Conservation (phyloP, 257 asterid species). For the Nyctanthes arbortristis region DNA sequence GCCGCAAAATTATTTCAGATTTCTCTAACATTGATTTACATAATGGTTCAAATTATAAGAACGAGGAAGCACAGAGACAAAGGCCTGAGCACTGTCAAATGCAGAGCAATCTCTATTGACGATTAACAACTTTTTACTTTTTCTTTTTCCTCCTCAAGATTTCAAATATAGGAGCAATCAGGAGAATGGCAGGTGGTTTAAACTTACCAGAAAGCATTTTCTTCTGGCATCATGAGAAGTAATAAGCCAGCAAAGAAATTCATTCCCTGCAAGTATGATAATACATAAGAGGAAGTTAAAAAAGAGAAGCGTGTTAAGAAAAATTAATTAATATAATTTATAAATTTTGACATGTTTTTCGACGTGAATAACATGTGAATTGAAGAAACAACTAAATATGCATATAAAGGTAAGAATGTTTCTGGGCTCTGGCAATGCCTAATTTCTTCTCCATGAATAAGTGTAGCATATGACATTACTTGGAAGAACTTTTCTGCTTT, state of each 20-base stretch:
- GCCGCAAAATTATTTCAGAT: neutral
- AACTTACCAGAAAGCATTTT: slow-evolving; percentile 94
- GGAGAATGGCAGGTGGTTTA: slow-evolving; percentile 24
- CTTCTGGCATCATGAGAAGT: slow-evolving; percentile 97
- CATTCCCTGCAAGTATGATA: slow-evolving; percentile 71
- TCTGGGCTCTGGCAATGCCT: slow-evolving; percentile 1
- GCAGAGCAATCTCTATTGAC: slow-evolving; percentile 2
- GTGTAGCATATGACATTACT: neutral
- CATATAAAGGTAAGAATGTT: slow-evolving; percentile 14
- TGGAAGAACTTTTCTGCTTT: slow-evolving; percentile 6
- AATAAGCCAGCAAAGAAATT: slow-evolving; percentile 91
- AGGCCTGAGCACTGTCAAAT: neutral
- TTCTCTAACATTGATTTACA: neutral
- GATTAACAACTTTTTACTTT: neutral
- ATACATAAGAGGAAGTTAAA: slow-evolving; percentile 22
- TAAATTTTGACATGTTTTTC: slow-evolving; percentile 10
- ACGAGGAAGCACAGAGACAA: neutral
- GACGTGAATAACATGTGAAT: slow-evolving; percentile 3
- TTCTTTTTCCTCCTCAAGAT: slow-evolving; percentile 8
- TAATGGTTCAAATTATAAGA: neutral
- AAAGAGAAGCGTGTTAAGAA: neutral
- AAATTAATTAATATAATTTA: neutral
- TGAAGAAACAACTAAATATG: slow-evolving; percentile 5
- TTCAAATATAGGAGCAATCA: slow-evolving; percentile 21
- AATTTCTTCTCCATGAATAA: slow-evolving; percentile 14